Conservation (phyloP, 768 basidiomycete genomes). For the Cubamyces lactineus region DNA sequence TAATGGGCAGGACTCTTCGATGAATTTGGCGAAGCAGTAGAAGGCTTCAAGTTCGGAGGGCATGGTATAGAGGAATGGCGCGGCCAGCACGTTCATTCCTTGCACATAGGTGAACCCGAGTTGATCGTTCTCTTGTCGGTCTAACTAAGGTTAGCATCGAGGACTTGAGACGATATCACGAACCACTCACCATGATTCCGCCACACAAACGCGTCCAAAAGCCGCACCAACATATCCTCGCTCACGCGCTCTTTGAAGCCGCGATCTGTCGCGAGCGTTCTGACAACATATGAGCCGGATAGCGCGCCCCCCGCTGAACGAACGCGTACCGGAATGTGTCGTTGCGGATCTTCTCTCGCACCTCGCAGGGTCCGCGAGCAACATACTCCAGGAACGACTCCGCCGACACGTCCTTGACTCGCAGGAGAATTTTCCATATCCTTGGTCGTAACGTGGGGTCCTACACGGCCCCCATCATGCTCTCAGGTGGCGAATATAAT, state of each 20-base stretch:
- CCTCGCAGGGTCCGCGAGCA: constrained; percentile 81
- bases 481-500: background rate
- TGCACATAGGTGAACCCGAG: constrained; percentile 96
- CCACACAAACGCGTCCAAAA: constrained; percentile 99
- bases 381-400: constrained; percentile 80
- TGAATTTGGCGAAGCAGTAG: constrained; percentile 94
- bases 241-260: constrained; percentile 98
- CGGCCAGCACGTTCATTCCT: constrained; percentile 98
- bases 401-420: constrained; percentile 77
- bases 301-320: background rate
- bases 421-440: constrained; percentile 93
- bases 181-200: constrained; percentile 71
- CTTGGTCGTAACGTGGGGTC: constrained; percentile 84
- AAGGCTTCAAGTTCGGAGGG: constrained; percentile 99
- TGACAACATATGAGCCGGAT: constrained; percentile 29
- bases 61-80: constrained; percentile 97
- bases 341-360: constrained; percentile 91
- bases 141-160: constrained; percentile 41
- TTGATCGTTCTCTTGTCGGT: constrained; percentile 75
- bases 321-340: constrained; percentile 85
- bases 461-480: constrained; percentile 39
- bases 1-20: constrained; percentile 92
- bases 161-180: background rate
- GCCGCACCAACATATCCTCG: constrained; percentile 94
- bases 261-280: constrained; percentile 93